These are phyloP conservation scores for Fusarium solani-melongenae DNA, from an alignment of 2,329 filamentous ascomycete species.

Conservation along the genomic window DNA sequence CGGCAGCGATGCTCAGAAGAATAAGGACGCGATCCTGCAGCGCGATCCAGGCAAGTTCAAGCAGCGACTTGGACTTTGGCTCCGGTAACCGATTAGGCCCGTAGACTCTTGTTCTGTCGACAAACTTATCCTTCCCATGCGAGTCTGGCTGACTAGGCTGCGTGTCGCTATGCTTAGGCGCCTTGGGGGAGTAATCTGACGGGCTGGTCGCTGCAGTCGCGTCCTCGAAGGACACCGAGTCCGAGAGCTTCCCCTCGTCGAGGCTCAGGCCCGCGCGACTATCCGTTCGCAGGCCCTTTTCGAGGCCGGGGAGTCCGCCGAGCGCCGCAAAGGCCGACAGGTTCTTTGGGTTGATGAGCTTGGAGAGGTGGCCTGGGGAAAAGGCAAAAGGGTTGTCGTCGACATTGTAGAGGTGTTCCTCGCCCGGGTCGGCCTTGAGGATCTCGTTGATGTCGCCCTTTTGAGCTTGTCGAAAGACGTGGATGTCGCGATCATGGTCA, in stretches of 20 bases:
- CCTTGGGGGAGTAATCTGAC: conserved; percentile 2
- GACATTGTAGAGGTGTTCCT: conserved; percentile 76
- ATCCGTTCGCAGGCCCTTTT: conserved; percentile 79
- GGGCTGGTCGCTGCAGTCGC: conserved; percentile 49
- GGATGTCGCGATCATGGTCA: conserved; percentile 30
- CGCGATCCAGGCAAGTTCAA: conserved; percentile 71
- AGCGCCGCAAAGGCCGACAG: conserved; percentile 80
- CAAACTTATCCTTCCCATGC: conserved; percentile 17
- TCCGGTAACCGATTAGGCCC: conserved; percentile 66
- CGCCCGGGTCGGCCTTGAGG: conserved; percentile 75
- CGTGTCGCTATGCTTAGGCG: not conserved
- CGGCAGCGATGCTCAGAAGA: conserved; percentile 72
- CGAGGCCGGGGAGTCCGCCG: conserved; percentile 79
- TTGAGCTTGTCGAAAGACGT: conserved; percentile 12
- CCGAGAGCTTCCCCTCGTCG: conserved; percentile 74
- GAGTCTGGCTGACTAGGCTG: not conserved
- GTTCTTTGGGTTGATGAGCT: conserved; percentile 87
- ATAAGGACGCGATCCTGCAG: conserved; percentile 76
- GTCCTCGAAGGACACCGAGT: conserved; percentile 75
- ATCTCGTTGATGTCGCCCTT: conserved; percentile 46
- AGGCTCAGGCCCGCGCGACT: conserved; percentile 75
- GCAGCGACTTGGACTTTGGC: conserved; percentile 69
- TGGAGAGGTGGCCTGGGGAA: conserved; percentile 80
- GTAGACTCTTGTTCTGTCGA: conserved; percentile 32
- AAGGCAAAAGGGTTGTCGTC: conserved; percentile 85